Conservation (phyloP, 176 grass and related monocot genomes). For the Carex kokanica region DNA sequence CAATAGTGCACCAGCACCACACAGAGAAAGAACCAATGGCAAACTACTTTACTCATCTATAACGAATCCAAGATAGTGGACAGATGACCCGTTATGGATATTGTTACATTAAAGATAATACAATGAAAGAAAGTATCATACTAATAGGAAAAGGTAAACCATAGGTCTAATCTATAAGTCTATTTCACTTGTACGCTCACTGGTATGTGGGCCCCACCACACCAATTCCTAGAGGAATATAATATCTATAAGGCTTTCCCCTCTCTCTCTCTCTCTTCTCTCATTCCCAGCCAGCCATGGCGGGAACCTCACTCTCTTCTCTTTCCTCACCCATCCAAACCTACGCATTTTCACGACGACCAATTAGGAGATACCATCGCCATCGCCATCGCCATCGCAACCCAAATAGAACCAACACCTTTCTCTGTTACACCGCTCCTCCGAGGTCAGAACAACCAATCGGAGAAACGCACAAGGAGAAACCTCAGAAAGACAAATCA, state of each 20-base stretch:
- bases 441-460: conserved; percentile 7
- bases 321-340: conserved; percentile 9
- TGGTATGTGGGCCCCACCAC: too few species aligned
- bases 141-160: too few species aligned
- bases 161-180: too few species aligned
- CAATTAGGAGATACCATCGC: not conserved
- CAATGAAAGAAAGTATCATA: not conserved
- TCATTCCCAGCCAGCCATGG: conserved; percentile 17
- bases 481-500: not conserved
- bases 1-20: not conserved
- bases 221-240: too few species aligned
- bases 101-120: not conserved
- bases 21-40: not conserved
- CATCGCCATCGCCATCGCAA: not conserved
- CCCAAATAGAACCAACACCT: not conserved
- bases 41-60: not conserved
- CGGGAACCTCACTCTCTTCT: conserved; percentile 15
- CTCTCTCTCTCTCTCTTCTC: too few species aligned
- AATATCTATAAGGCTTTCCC: conserved; percentile 8
- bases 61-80: not conserved
- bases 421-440: not conserved
- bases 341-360: not conserved
- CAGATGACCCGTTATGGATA: not conserved
- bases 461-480: not conserved
- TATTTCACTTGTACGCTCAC: too few species aligned